Conservation (phyloP, 352 stramenopile genomes). For the Salisapilia sapeloensis region DNA sequence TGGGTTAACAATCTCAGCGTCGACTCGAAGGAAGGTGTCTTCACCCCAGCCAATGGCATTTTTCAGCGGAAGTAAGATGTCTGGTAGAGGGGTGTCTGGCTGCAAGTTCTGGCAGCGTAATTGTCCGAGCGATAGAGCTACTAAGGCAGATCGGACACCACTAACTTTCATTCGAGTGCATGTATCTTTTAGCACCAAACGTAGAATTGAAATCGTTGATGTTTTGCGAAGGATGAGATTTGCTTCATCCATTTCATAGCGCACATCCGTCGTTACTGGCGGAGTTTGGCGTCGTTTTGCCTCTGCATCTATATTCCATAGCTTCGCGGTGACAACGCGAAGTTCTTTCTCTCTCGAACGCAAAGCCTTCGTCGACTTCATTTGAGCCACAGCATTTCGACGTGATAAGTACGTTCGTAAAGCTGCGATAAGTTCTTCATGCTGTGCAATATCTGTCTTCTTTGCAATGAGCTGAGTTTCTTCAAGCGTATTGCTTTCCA, state of each 20-base stretch:
- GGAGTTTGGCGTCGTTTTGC: too few species aligned
- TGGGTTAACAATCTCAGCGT: slow-evolving; percentile 52
- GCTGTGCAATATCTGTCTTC: too few species aligned
- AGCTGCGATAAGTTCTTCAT: too few species aligned
- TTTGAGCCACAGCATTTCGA: too few species aligned
- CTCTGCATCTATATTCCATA: too few species aligned
- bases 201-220: slow-evolving; percentile 42
- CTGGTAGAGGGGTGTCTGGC: slow-evolving; percentile 48
- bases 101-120: slow-evolving; percentile 48
- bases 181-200: slow-evolving; percentile 18
- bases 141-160: slow-evolving; percentile 48
- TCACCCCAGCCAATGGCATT: slow-evolving; percentile 29
- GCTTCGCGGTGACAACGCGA: too few species aligned
- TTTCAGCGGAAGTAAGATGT: slow-evolving; percentile 28
- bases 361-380: too few species aligned
- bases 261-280: slow-evolving; percentile 27
- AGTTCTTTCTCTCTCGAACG: too few species aligned
- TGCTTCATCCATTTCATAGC: slow-evolving; percentile 44
- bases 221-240: slow-evolving; percentile 36
- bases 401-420: too few species aligned
- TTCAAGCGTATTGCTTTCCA: too few species aligned
- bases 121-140: slow-evolving; percentile 33
- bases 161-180: slow-evolving; percentile 49
- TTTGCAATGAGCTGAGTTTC: too few species aligned
- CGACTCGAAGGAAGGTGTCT: slow-evolving; percentile 50